Percentiles rank a stretch among this genome's conserved stretches.
Conservation (phyloP, 371 early-diverging fungal genomes). For the Mortierella sp. region DNA sequence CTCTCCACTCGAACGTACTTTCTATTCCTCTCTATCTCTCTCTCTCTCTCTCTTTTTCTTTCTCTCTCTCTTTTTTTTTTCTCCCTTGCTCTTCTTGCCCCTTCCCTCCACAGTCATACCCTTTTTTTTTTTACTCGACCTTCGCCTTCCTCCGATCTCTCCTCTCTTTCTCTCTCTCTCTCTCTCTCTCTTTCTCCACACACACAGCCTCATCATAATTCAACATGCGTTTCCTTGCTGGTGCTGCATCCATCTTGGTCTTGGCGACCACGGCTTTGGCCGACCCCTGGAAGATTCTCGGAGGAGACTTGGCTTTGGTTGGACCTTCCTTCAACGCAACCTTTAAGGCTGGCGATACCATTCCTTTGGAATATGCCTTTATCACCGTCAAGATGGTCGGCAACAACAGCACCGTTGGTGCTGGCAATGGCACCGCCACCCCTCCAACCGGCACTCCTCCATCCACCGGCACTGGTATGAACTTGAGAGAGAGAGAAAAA, state of each 20-base stretch:
- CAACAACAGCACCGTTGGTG: constrained; percentile 8
- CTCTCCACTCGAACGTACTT: neutral
- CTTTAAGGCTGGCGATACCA: constrained; percentile 49
- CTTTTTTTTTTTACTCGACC: neutral
- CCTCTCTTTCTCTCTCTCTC: neutral
- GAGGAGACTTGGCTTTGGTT: constrained; percentile 44
- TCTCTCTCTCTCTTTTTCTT: constrained; percentile 9
- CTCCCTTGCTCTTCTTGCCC: neutral
- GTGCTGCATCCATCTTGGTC: constrained; percentile 25
- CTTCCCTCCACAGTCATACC: neutral
- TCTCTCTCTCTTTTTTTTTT: constrained; percentile 31
- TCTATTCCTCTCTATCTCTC: neutral
- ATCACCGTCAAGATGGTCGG: constrained; percentile 23
- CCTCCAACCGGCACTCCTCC: constrained; percentile 5
- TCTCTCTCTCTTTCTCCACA: neutral
- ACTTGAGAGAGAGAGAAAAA: too few species aligned
- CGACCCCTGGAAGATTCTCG: constrained; percentile 42
- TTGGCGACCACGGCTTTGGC: constrained; percentile 28
- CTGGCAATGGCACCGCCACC: constrained; percentile 1
- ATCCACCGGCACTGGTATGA: constrained; percentile 23
- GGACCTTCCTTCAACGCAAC: constrained; percentile 43
- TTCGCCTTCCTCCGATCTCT: neutral
- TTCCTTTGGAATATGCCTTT: constrained; percentile 47
- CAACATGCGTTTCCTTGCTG: constrained; percentile 43
- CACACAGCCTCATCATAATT: neutral